Evolutionary conservation across 352 stramenopile species (phyloP), one percentile per base, ranked within the genome.

Genomic region (Blastocystis sp.): DNA sequence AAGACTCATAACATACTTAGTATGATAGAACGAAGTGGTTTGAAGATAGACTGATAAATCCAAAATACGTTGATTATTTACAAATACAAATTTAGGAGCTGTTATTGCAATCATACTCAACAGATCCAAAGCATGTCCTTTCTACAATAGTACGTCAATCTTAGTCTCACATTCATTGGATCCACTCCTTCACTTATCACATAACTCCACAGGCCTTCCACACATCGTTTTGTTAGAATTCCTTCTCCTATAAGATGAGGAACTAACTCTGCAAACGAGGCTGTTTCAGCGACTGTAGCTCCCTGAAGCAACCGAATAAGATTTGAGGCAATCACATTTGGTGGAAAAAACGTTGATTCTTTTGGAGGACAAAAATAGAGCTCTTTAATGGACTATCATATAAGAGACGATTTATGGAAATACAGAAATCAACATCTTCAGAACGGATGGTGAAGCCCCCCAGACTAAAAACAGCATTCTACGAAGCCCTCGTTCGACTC

Each of bases 401-500:
- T 37, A 59, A 9, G 11, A 16, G 7, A 3, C 2, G 51, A 0
- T 39, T 12, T 51, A 21, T 43, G 51, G 5, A 16, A 14, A 32
- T 14, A 83, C 71, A 24, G 24, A 11, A n/a, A 66, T 19, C 0
- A 83, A 16, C 71, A 66, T 63, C 39, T 66, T 63, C 24, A 46
- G 24, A 37, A 74, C 63, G 1, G 63, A 37, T n/a, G 63, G 63
- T 2, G 63, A 74, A 19, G 63, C n/a, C 1, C 32, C 32, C 63
- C 63, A 74, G 35, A 74, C 63, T n/a, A 74, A 91, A 43, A 93
- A 93, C 93, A 93, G 97, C 85, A 96, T 96, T 0, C 97, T 90
- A 16, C 92, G 91, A 21, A 98, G 91, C 37, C 95, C 91, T 65
- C 93, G 92, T 88, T 94, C 95, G 89, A 97, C 95, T 19, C 93